These are phyloP conservation scores for Fusarium sacchari DNA, from an alignment of 2,329 filamentous ascomycete genomes.

Conservation along the genomic window DNA sequence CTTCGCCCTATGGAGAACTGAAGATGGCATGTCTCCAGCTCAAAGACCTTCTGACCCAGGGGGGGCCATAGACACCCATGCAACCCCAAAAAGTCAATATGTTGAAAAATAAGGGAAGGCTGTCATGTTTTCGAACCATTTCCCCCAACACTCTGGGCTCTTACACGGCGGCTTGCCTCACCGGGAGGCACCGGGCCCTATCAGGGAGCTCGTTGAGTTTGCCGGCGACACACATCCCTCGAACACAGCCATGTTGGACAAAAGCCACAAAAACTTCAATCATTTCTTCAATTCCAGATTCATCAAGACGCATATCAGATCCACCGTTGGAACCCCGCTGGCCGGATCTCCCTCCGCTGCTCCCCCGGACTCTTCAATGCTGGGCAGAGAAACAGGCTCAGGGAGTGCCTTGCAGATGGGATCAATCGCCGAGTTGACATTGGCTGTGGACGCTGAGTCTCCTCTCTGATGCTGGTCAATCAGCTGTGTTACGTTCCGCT, in stretches of 20 bases:
- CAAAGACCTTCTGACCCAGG: slow-evolving; percentile 6
- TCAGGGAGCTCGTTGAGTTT: slow-evolving; percentile 9
- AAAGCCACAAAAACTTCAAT: not conserved
- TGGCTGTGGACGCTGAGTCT: slow-evolving; percentile 9
- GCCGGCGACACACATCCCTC: not conserved
- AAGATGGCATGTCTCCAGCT: not conserved
- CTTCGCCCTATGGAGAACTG: slow-evolving; percentile 7
- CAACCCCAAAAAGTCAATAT: slow-evolving; percentile 14
- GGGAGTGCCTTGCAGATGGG: slow-evolving; percentile 32
- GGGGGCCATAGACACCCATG: not conserved
- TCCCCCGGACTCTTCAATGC: slow-evolving; percentile 26
- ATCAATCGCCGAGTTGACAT: slow-evolving; percentile 20
- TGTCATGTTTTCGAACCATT: not conserved
- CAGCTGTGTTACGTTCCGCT: slow-evolving; percentile 10
- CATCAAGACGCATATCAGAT: slow-evolving; percentile 31
- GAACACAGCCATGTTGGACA: not conserved
- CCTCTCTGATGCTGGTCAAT: slow-evolving; percentile 14
- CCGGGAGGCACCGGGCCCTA: not conserved
- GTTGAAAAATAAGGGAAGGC: not conserved
- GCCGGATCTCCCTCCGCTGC: slow-evolving; percentile 14
- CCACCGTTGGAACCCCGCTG: slow-evolving; percentile 4
- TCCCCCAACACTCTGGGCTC: slow-evolving; percentile 1
- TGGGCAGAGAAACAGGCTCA: slow-evolving; percentile 12
- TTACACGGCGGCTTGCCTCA: not conserved
- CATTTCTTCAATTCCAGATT: slow-evolving; percentile 14